Percentiles rank a stretch among this genome's conserved stretches.
These are phyloP conservation scores for Jimgerdemannia flammicorona DNA, from an alignment of 192 early-diverging fungal species.

Conservation along the genomic window DNA sequence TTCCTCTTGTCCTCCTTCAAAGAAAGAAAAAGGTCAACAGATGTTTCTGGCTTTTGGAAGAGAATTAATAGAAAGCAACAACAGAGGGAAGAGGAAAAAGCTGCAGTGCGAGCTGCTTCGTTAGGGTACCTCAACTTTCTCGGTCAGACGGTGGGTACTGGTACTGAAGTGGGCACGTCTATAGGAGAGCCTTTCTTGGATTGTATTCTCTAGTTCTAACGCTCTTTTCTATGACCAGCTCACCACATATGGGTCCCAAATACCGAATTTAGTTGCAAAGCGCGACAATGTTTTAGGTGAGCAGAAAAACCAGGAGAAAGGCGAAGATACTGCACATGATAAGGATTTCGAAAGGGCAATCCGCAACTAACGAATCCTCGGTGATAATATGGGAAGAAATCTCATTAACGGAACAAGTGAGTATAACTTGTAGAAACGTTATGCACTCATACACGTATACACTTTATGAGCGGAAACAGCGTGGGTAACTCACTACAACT, in stretches of 20 bases:
- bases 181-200: constrained; percentile 8
- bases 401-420: background rate
- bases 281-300: background rate
- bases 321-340: background rate
- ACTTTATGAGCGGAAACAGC: background rate
- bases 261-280: constrained; percentile 6
- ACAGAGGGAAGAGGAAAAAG: constrained; percentile 15
- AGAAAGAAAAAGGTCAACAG: constrained; percentile 10
- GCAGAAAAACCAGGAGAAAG: background rate
- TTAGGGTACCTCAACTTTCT: constrained; percentile 15
- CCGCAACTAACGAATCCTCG: no score
- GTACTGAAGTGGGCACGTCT: constrained; percentile 10
- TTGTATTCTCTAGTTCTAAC: constrained; percentile 13
- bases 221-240: constrained; percentile 19
- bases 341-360: no score
- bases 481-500: background rate
- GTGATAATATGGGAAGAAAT: no score
- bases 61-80: constrained; percentile 4
- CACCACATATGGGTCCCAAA: constrained; percentile 14
- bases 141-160: constrained; percentile 8
- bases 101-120: constrained; percentile 12
- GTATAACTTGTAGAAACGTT: background rate
- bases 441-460: background rate
- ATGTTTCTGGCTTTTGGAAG: constrained; percentile 12
- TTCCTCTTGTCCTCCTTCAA: constrained; percentile 12